These are phyloP conservation scores for Hypholoma fasciculare DNA, from an alignment of 768 basidiomycete species.

Conservation along the genomic window DNA sequence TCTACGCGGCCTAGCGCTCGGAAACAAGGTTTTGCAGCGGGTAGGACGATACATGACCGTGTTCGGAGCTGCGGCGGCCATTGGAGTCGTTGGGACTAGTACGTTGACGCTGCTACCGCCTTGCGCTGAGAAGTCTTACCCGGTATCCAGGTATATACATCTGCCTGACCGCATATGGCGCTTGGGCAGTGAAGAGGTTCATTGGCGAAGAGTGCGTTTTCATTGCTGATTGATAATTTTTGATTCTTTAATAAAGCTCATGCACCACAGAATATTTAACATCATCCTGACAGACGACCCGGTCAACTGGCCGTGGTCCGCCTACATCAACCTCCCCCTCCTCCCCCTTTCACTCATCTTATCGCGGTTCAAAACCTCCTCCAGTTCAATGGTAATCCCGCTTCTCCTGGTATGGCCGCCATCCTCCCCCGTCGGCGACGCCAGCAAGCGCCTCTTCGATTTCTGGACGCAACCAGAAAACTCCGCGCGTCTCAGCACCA, in stretches of 20 bases:
- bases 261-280: slow-evolving; percentile 52
- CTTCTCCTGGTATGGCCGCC: slow-evolving; percentile 49
- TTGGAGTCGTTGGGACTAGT: slow-evolving; percentile 65
- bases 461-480: slow-evolving; percentile 35
- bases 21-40: slow-evolving; percentile 50
- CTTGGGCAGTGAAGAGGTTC: slow-evolving; percentile 68
- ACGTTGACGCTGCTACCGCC: slow-evolving; percentile 19
- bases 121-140: neutral
- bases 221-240: neutral
- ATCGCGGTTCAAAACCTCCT: slow-evolving; percentile 48
- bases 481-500: slow-evolving; percentile 31
- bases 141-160: slow-evolving; percentile 35
- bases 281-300: slow-evolving; percentile 68
- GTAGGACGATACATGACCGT: slow-evolving; percentile 55
- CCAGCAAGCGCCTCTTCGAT: slow-evolving; percentile 27
- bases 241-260: neutral
- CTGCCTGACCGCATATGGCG: slow-evolving; percentile 67
- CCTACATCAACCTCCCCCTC: slow-evolving; percentile 72
- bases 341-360: slow-evolving; percentile 69
- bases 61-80: slow-evolving; percentile 47
- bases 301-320: slow-evolving; percentile 73
- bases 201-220: slow-evolving; percentile 62
- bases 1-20: slow-evolving; percentile 48
- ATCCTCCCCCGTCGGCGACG: slow-evolving; percentile 33
- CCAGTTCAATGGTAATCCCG: slow-evolving; percentile 40